These are phyloP conservation scores for Leccinum laetum DNA, from an alignment of 1,284 basidiomycete genomes.

Conservation along the genomic window DNA sequence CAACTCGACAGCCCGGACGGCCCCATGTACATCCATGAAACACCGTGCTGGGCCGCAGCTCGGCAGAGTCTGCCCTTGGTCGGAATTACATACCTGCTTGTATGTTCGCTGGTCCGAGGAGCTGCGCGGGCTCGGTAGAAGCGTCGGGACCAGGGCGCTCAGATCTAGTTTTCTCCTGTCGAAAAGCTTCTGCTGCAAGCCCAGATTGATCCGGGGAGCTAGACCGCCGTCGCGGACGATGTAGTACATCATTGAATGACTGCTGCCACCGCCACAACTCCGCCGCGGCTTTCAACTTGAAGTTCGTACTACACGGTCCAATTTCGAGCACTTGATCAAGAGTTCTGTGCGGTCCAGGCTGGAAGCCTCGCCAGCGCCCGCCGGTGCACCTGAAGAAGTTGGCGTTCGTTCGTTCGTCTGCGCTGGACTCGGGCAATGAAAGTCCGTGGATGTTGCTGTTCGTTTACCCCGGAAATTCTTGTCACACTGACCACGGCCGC, in stretches of 20 bases:
- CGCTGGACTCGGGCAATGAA: neutral
- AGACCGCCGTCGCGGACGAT: neutral
- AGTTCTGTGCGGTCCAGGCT: slow-evolving; percentile 39
- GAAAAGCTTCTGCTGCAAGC: neutral
- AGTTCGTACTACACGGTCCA: slow-evolving; percentile 37
- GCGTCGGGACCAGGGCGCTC: slow-evolving; percentile 5
- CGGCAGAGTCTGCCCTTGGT: slow-evolving; percentile 5
- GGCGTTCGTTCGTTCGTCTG: slow-evolving; percentile 17
- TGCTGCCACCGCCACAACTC: neutral
- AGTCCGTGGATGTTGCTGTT: neutral
- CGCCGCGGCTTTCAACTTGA: slow-evolving; percentile 26
- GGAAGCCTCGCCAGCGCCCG: slow-evolving; percentile 37
- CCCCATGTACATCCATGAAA: neutral
- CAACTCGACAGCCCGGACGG: neutral
- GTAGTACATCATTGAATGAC: neutral
- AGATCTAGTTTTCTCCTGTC: neutral
- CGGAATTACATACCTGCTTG: slow-evolving; percentile 2
- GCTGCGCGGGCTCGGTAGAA: neutral
- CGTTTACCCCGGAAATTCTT: neutral
- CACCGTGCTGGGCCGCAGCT: slow-evolving; percentile 1
- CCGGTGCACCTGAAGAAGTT: slow-evolving; percentile 43
- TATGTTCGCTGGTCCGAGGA: slow-evolving; percentile 1
- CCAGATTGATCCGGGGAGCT: neutral
- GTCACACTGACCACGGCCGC: slow-evolving; percentile 48
- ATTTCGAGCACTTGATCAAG: slow-evolving; percentile 37